These are phyloP conservation scores for Pseudocercospora eumusae DNA, from an alignment of 2,329 filamentous ascomycete genomes.

Conservation along the genomic window DNA sequence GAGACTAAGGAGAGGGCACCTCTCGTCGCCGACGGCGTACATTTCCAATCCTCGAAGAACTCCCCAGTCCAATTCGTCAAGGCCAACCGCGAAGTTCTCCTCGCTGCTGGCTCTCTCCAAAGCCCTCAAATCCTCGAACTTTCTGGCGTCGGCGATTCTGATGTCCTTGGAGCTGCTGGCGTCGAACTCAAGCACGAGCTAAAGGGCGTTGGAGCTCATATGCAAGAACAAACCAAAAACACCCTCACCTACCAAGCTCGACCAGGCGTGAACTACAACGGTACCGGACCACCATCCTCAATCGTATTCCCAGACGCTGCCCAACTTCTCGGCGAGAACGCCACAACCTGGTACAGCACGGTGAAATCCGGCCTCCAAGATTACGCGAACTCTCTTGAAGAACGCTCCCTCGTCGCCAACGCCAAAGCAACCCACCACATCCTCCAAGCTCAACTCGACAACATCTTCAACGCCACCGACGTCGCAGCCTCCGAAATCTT, in stretches of 20 bases:
- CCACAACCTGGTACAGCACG: conserved; percentile 31
- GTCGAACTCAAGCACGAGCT: conserved; percentile 34
- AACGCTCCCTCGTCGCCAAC: conserved; percentile 27
- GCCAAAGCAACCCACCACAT: conserved; percentile 27
- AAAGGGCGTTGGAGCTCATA: conserved; percentile 19
- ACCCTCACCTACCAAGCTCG: conserved; percentile 20
- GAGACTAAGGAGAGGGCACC: neutral
- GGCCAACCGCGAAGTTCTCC: conserved; percentile 47
- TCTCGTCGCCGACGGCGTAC: conserved; percentile 27
- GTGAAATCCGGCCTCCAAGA: conserved; percentile 34
- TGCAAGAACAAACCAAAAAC: conserved; percentile 29
- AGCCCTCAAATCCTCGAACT: conserved; percentile 62
- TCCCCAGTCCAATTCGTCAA: conserved; percentile 26
- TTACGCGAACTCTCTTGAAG: conserved; percentile 34
- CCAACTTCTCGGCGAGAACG: conserved; percentile 41
- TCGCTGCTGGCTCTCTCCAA: conserved; percentile 59
- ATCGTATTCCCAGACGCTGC: conserved; percentile 42
- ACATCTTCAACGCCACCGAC: conserved; percentile 30
- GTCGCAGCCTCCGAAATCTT: conserved; percentile 41
- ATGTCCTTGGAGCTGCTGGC: conserved; percentile 22
- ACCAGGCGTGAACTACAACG: conserved; percentile 34
- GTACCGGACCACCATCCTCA: conserved; percentile 44
- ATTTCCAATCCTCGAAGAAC: conserved; percentile 26
- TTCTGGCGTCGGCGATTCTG: conserved; percentile 57
- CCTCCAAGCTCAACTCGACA: conserved; percentile 32